Percentiles rank a stretch among this genome's conserved stretches.
Evolutionary conservation across 768 basidiomycete genomes (phyloP).

Genomic region (Heimioporus sp.): DNA sequence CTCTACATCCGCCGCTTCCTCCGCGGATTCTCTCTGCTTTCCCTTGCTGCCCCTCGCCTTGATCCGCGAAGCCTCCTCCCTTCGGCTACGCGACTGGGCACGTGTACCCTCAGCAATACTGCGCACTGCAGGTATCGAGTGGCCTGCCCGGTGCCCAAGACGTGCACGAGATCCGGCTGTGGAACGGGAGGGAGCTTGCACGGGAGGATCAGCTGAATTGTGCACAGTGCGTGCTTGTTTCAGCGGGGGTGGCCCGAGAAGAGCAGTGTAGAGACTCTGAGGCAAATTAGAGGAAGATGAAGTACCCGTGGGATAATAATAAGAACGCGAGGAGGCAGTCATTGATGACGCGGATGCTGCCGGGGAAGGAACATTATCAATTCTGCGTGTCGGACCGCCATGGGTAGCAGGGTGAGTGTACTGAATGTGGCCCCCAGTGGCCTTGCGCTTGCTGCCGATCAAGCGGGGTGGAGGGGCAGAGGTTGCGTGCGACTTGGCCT

Average conservation of each 20-base stretch:
- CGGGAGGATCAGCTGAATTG: conserved; percentile 67
- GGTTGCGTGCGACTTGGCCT: conserved; percentile 52
- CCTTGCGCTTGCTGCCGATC: conserved; percentile 59
- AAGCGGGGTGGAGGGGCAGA: conserved; percentile 48
- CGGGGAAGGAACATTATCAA: conserved; percentile 46
- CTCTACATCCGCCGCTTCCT: conserved; percentile 51
- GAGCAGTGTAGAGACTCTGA: conserved; percentile 69
- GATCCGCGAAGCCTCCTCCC: conserved; percentile 34
- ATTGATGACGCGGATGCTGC: conserved; percentile 24
- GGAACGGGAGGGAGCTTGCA: conserved; percentile 45
- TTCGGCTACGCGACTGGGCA: conserved; percentile 42
- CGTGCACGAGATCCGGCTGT: conserved; percentile 31
- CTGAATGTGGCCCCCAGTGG: conserved; percentile 39
- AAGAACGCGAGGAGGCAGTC: conserved; percentile 37
- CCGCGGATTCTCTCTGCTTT: conserved; percentile 43
- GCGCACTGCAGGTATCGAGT: conserved; percentile 26
- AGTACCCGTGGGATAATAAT: conserved; percentile 40
- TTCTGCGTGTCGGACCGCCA: conserved; percentile 36
- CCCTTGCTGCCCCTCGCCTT: conserved; percentile 47
- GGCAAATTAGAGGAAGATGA: conserved; percentile 38
- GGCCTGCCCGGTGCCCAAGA: conserved; percentile 14
- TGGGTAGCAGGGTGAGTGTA: conserved; percentile 54
- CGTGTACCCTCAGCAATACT: conserved; percentile 48
- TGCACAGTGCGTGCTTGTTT: conserved; percentile 80
- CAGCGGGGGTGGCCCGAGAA: conserved; percentile 72